Percentiles rank a stretch among this genome's conserved stretches.
phyloP scores from a whole-genome alignment of 2,329 filamentous ascomycete genomes.

The Monilinia polystroma region DNA sequence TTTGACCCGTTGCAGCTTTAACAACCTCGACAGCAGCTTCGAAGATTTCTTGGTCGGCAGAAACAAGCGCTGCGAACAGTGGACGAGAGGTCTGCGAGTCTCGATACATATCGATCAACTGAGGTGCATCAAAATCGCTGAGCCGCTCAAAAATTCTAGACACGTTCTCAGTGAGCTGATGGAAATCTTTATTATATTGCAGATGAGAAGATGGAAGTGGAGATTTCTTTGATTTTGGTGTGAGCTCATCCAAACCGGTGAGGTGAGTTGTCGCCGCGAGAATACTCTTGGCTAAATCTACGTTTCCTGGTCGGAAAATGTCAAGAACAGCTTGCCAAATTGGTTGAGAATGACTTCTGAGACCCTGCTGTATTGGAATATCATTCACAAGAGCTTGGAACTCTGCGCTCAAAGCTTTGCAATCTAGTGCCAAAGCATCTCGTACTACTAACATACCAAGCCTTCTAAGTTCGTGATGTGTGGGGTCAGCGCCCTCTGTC shows the following conservation, averaged over 20 bases:
- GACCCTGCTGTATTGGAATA: conserved; percentile 62
- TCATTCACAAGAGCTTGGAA: conserved; percentile 63
- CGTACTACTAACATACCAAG: conserved; percentile 64
- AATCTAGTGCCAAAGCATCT: conserved; percentile 67
- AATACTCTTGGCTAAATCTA: conserved; percentile 73
- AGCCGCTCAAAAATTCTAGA: conserved; percentile 75
- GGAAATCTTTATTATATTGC: conserved; percentile 76
- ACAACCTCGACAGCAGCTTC: conserved; percentile 79
- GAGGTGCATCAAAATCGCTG: conserved; percentile 68
- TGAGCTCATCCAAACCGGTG: conserved; percentile 72
- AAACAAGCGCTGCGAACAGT: conserved; percentile 76
- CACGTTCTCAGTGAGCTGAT: conserved; percentile 60
- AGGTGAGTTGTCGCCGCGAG: conserved; percentile 60
- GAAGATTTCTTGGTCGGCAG: conserved; percentile 75
- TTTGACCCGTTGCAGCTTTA: conserved; percentile 74
- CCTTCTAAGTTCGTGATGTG: conserved; percentile 49
- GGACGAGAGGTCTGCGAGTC: conserved; percentile 68
- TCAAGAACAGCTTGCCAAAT: conserved; percentile 78
- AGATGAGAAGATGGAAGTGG: conserved; percentile 55
- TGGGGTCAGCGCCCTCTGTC: conserved; percentile 45
- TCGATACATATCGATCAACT: conserved; percentile 68
- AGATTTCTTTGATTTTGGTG: conserved; percentile 35
- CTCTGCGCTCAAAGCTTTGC: conserved; percentile 67
- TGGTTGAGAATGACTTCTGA: conserved; percentile 67
- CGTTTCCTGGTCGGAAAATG: conserved; percentile 63